Base-by-base conservation (phyloP, 305 asterid genomes). In the Salvia sclarea region DNA sequence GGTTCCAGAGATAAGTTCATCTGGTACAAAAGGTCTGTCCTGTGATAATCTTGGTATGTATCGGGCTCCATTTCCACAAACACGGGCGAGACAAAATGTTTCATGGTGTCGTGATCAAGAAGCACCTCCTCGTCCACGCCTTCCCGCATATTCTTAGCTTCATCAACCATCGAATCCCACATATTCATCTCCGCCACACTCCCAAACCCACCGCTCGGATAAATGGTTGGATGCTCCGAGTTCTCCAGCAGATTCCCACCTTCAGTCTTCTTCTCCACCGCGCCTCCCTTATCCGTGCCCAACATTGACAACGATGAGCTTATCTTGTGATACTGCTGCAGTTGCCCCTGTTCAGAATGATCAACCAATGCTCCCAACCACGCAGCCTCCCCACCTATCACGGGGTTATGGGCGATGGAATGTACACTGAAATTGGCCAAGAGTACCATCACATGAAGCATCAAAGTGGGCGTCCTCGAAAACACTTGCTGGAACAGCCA, bases 401-500 rank as follows among this genome's bases (percentile, higher is more conserved):
- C 61, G 8, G 74, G 25, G 44, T 66, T 75, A 12, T 61, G 70
- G 11, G 85, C 75, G 53, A 77, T 61, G 0, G 97, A 91, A 66
- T 86, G 52, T 1, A 76, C 83, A 20, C 96, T 68, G 37, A 79
- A 89, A 68, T 91, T 69, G 0, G 98, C 91, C 74, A 91, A 69
- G 8, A 94, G 90, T 62, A 78, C 66, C 96, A 94, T 91, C 16
- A 89, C 77, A 47, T 79, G 59, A 28, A 94, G 79, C 99, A 94
- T 89, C 76, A 94, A 67, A 45, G 50, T 64, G 0, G 98, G 99
- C 1, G 98, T 83, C 33, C 58, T 79, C 0, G 96, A 85, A 75
- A 89, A 91, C 2, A 91, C 96, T 69, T 87, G 91, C 70, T 80
- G 90, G 82, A 94, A 94, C 6, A 94, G 76, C 95, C 99, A 91